Evolutionary conservation across 2,329 filamentous ascomycete genomes (phyloP).

Genomic region (Rutstroemia sydowiana): DNA sequence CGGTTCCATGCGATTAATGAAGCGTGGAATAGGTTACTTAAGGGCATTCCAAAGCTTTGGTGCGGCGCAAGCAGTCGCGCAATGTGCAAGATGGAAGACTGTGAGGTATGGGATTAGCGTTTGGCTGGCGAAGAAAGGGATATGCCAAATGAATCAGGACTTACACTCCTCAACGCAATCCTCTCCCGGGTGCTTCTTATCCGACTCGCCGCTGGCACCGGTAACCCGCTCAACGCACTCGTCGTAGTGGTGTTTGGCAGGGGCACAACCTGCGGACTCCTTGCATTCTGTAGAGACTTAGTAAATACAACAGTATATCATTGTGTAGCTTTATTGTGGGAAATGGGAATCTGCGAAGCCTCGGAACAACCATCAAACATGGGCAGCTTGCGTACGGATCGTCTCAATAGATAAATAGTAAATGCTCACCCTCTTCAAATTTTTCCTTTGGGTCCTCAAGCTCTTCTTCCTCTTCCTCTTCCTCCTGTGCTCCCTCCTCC

Average conservation of each 20-base stretch:
- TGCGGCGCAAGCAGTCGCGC: conserved; percentile 84
- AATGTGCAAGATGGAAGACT: conserved; percentile 99
- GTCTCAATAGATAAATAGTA: conserved; percentile 1
- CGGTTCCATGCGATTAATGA: conserved; percentile 10
- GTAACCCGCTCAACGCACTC: conserved; percentile 96
- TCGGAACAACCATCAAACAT: background rate
- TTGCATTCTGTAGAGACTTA: conserved; percentile 64
- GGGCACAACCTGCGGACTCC: conserved; percentile 76
- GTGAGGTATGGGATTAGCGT: conserved; percentile 9
- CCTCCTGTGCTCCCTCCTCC: conserved; percentile 42
- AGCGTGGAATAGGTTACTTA: conserved; percentile 55
- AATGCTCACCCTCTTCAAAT: conserved; percentile 80
- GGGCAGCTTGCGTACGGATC: background rate
- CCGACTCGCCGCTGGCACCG: conserved; percentile 47
- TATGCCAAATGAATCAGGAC: conserved; percentile 35
- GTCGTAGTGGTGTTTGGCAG: conserved; percentile 95
- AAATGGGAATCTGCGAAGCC: background rate
- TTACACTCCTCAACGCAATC: conserved; percentile 99
- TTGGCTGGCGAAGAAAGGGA: background rate
- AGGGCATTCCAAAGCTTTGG: conserved; percentile 91
- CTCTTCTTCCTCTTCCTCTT: conserved; percentile 54
- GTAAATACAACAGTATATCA: background rate
- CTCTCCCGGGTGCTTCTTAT: conserved; percentile 69
- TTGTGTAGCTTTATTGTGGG: background rate
- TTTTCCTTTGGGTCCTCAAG: conserved; percentile 78